phyloP scores from a whole-genome alignment of 1,139 yeast species.

The Diutina sp. region DNA sequence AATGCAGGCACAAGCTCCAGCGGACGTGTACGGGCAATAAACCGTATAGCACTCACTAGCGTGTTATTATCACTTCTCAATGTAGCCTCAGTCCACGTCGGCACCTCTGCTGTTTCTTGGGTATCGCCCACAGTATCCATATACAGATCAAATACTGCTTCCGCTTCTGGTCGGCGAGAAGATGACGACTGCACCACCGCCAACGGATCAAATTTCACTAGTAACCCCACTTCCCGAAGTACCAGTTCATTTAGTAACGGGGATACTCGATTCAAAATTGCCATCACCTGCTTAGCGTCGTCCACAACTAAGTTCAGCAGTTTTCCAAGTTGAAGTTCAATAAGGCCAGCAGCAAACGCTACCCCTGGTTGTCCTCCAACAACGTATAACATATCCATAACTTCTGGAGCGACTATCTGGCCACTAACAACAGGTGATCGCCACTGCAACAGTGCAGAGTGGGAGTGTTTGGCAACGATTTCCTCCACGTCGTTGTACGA shows the following conservation, averaged over 20 bases:
- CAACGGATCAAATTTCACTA: background rate
- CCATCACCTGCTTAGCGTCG: background rate
- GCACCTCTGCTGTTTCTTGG: background rate
- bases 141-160: background rate
- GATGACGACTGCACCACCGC: background rate
- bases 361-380: background rate
- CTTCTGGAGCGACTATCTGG: background rate
- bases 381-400: background rate
- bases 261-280: background rate
- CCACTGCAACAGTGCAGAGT: background rate
- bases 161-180: background rate
- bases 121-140: background rate
- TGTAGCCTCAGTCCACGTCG: background rate
- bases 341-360: background rate
- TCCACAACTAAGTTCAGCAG: background rate
- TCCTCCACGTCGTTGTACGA: background rate
- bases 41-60: background rate
- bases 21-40: background rate
- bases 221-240: background rate
- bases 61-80: background rate
- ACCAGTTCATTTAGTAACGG: background rate
- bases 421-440: background rate
- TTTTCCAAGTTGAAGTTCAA: background rate
- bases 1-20: background rate
- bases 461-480: background rate